These are phyloP conservation scores for Chloroidium sp. DNA, from an alignment of 163 green algal genomes.

Conservation along the genomic window DNA sequence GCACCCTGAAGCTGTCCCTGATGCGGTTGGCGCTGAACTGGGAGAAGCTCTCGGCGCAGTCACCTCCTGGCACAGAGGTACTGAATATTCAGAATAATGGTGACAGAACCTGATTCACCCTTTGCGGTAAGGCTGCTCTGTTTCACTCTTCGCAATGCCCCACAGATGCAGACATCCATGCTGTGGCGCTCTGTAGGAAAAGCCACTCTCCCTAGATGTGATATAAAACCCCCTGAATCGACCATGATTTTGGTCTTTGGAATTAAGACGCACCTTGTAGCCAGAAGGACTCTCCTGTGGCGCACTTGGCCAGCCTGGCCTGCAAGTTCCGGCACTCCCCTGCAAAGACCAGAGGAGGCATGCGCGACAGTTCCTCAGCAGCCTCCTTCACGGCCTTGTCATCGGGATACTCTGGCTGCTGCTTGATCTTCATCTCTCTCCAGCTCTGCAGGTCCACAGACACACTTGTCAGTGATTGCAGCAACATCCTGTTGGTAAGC, in stretches of 20 bases:
- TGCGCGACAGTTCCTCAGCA: slow-evolving; percentile 55
- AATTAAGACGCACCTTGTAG: slow-evolving; percentile 33
- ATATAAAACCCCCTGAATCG: too few species aligned
- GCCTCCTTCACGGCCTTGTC: slow-evolving; percentile 29
- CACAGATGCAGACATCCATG: too few species aligned
- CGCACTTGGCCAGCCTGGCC: slow-evolving; percentile 69
- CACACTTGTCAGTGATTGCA: not conserved
- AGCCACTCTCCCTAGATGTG: too few species aligned
- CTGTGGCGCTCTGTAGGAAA: too few species aligned
- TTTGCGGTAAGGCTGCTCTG: too few species aligned
- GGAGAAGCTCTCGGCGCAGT: slow-evolving; percentile 94
- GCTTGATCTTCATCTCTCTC: slow-evolving; percentile 48
- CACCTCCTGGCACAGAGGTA: slow-evolving; percentile 50
- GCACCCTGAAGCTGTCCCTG: slow-evolving; percentile 72
- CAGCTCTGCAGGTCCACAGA: slow-evolving; percentile 24
- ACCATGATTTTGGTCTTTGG: too few species aligned
- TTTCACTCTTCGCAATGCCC: too few species aligned
- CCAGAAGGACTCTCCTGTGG: slow-evolving; percentile 79
- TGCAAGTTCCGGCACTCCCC: slow-evolving; percentile 92
- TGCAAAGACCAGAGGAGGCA: slow-evolving; percentile 87
- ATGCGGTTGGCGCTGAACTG: slow-evolving; percentile 96
- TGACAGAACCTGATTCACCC: too few species aligned
- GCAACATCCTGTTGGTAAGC: not conserved
- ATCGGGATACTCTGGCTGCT: slow-evolving; percentile 91
- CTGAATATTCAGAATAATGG: too few species aligned